Percentiles rank a stretch among this genome's conserved stretches.
Conservation (phyloP, 768 basidiomycete species). For the Lactarius indigo region DNA sequence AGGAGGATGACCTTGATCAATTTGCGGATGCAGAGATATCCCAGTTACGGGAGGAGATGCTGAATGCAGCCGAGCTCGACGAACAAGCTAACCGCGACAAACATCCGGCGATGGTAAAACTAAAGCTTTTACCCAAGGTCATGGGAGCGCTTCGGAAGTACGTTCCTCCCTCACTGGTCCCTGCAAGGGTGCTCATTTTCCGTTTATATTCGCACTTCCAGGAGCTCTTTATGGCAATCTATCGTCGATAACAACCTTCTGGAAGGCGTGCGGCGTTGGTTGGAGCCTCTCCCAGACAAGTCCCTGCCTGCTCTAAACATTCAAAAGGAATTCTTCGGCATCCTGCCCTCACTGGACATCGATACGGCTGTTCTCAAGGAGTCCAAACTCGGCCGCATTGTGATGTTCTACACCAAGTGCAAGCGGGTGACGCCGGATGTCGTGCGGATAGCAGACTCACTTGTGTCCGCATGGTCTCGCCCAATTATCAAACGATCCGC, state of each 20-base stretch:
- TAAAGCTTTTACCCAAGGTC: slow-evolving; percentile 81
- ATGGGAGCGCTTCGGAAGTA: slow-evolving; percentile 93
- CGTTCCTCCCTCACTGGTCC: slow-evolving; percentile 28
- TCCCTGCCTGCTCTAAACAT: slow-evolving; percentile 95
- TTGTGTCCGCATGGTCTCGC: slow-evolving; percentile 83
- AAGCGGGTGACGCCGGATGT: slow-evolving; percentile 84
- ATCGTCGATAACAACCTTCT: slow-evolving; percentile 95
- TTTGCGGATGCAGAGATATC: slow-evolving; percentile 91
- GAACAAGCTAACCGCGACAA: slow-evolving; percentile 74
- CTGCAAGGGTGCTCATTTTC: neutral
- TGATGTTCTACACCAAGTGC: slow-evolving; percentile 95
- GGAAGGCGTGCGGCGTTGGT: slow-evolving; percentile 84
- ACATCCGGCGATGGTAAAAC: slow-evolving; percentile 79
- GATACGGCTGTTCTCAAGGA: slow-evolving; percentile 89
- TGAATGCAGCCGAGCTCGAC: slow-evolving; percentile 81
- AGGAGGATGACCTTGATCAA: slow-evolving; percentile 80
- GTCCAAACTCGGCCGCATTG: slow-evolving; percentile 80
- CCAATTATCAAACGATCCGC: slow-evolving; percentile 90
- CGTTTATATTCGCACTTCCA: slow-evolving; percentile 33
- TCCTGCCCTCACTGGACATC: slow-evolving; percentile 86
- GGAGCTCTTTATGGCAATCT: slow-evolving; percentile 81
- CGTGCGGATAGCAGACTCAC: slow-evolving; percentile 73
- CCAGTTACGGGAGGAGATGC: slow-evolving; percentile 85
- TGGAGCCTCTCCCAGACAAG: slow-evolving; percentile 90
- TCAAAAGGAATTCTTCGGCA: slow-evolving; percentile 84